Base-by-base conservation (phyloP, 2,329 filamentous ascomycete species). In the Septoria linicola region DNA sequence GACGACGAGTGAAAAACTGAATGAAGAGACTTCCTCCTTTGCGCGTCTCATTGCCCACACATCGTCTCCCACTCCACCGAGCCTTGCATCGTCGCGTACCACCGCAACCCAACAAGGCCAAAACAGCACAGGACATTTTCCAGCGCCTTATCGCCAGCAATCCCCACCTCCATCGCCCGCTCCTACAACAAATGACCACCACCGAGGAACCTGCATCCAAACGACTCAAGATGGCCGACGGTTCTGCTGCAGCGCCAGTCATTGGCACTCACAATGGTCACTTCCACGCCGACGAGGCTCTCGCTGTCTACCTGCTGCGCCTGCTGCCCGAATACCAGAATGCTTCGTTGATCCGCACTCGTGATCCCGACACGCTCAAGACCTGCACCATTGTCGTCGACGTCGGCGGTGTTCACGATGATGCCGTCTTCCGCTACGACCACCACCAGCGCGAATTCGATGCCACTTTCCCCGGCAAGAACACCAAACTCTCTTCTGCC, bases 191-290 rank as follows among this genome's bases (percentile, higher is more conserved):
- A 49, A 62, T 57, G 56, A 58, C 60, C 46, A 27, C 47, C 32
- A 14, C 34, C 34, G 34, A 14, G 23, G 55, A 66, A 52, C 65
- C 66, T 21, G 51, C 55, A 68, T 80, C 84, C 57, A 97, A 97
- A 75, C 86, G 88, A 71, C 75, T 95, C 70, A 96, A 95, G 80
- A 88, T 85, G 63, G 78, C 81, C 57, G 73, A 75, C 57, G 55
- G 54, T 45, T 55, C 55, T 53, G 52, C 53, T 17, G 44, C 36
- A 14, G 34, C 56, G 7, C 60, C 63, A 21, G 73, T 83, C 62
- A 95, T 96, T 69, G 93, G 91, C 67, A 99, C 93, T 23, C 93
- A 99, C 81, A 96, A 87, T 75, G 93, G 93, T 62, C 90, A 96
- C 78, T 99, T 99, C 80, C 93, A 99, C 76, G 93, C 93, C 70